Conservation (phyloP, 2,329 filamentous ascomycete species). For the Aureobasidium mangrovei region DNA sequence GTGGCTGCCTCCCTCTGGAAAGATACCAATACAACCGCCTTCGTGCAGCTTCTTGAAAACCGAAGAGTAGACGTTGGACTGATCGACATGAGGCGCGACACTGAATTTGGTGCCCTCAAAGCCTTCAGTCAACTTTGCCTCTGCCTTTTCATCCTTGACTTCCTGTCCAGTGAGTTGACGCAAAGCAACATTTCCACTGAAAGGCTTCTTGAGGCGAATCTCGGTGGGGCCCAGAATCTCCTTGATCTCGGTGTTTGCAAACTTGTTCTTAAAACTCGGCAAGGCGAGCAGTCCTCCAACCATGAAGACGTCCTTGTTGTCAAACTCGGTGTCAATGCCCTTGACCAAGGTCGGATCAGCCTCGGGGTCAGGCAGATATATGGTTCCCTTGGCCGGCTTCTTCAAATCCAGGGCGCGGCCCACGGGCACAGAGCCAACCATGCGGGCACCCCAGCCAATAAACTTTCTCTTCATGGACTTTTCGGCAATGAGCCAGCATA, state of each 20-base stretch:
- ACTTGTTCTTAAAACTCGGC: slow-evolving; percentile 71
- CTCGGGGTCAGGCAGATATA: slow-evolving; percentile 84
- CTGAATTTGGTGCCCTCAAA: slow-evolving; percentile 78
- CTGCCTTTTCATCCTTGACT: slow-evolving; percentile 52
- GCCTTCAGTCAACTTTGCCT: slow-evolving; percentile 43
- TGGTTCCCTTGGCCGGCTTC: slow-evolving; percentile 65
- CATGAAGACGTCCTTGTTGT: slow-evolving; percentile 57
- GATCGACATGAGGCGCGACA: slow-evolving; percentile 85
- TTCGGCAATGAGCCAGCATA: slow-evolving; percentile 87
- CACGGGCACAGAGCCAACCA: slow-evolving; percentile 86
- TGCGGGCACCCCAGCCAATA: slow-evolving; percentile 75
- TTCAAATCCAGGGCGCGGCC: slow-evolving; percentile 83
- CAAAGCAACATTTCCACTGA: slow-evolving; percentile 67
- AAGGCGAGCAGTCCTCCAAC: slow-evolving; percentile 78
- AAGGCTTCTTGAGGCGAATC: slow-evolving; percentile 76
- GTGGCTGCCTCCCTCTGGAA: slow-evolving; percentile 93
- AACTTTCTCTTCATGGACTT: slow-evolving; percentile 88
- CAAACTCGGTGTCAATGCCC: slow-evolving; percentile 72
- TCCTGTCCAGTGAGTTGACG: slow-evolving; percentile 74
- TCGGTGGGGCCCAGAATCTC: slow-evolving; percentile 74
- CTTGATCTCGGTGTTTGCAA: slow-evolving; percentile 74
- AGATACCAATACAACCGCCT: slow-evolving; percentile 90
- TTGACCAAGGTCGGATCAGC: slow-evolving; percentile 74
- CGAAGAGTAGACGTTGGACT: slow-evolving; percentile 85
- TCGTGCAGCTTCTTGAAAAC: slow-evolving; percentile 76